A percentile compares a stretch with the other conserved stretches of the same genome.
Evolutionary conservation across 2,329 filamentous ascomycete genomes (phyloP).

Genomic region (Fonsecaea monophora): DNA sequence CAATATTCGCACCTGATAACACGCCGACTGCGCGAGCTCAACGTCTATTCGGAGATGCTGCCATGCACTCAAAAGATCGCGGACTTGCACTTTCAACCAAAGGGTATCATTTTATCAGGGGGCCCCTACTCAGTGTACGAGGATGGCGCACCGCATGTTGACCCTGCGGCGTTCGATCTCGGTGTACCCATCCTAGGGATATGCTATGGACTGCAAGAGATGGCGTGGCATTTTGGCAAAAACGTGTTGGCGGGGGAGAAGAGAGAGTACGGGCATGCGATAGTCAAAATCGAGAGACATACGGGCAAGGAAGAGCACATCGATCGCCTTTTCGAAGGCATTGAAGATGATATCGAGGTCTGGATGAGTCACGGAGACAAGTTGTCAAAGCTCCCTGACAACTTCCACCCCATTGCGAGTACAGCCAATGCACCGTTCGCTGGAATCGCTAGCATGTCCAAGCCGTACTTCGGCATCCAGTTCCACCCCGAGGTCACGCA

Average conservation of each 20-base stretch:
- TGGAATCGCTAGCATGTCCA: slow-evolving; percentile 65
- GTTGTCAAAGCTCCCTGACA: slow-evolving; percentile 73
- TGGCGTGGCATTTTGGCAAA: slow-evolving; percentile 72
- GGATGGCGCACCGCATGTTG: slow-evolving; percentile 75
- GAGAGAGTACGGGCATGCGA: slow-evolving; percentile 74
- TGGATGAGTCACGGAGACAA: slow-evolving; percentile 95
- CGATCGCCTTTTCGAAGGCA: slow-evolving; percentile 77
- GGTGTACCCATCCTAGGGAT: slow-evolving; percentile 67
- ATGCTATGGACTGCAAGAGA: slow-evolving; percentile 72
- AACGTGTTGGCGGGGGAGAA: slow-evolving; percentile 73
- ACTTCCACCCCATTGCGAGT: slow-evolving; percentile 75
- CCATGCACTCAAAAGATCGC: slow-evolving; percentile 82
- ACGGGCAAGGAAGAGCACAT: slow-evolving; percentile 65
- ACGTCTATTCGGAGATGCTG: slow-evolving; percentile 86
- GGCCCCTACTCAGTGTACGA: slow-evolving; percentile 83
- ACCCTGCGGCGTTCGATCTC: slow-evolving; percentile 80
- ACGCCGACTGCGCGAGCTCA: slow-evolving; percentile 75
- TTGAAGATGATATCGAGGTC: slow-evolving; percentile 73
- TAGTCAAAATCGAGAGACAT: slow-evolving; percentile 66
- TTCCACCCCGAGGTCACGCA: slow-evolving; percentile 88
- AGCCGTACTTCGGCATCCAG: slow-evolving; percentile 79
- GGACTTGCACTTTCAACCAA: slow-evolving; percentile 79
- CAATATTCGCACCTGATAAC: slow-evolving; percentile 78
- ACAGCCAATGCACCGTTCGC: slow-evolving; percentile 80
- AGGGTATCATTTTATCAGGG: slow-evolving; percentile 80